Evolutionary conservation across 2,329 filamentous ascomycete genomes (phyloP).

Genomic region (Monascus ruber): DNA sequence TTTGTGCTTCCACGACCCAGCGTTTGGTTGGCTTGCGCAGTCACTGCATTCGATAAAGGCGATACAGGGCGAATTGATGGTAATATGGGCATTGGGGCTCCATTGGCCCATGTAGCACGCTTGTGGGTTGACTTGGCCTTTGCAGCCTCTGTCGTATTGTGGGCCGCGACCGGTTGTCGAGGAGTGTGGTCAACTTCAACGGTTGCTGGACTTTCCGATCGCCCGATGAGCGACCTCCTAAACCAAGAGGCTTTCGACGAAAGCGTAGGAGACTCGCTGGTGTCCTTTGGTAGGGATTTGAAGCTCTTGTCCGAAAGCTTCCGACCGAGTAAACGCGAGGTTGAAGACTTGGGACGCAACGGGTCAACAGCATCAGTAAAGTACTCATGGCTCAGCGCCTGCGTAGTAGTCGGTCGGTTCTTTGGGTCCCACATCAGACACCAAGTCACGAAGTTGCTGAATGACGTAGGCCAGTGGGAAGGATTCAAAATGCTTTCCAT

Average conservation of each 20-base stretch:
- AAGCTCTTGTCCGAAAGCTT: conserved; percentile 77
- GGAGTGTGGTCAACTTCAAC: conserved; percentile 26
- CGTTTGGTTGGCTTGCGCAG: conserved; percentile 68
- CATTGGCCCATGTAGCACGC: conserved; percentile 87
- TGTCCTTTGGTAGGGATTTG: conserved; percentile 53
- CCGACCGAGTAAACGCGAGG: conserved; percentile 70
- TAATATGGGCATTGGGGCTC: conserved; percentile 82
- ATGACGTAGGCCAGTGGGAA: conserved; percentile 80
- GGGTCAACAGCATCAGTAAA: conserved; percentile 89
- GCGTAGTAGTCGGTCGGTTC: conserved; percentile 75
- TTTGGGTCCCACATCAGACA: conserved; percentile 99
- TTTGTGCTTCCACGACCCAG: conserved; percentile 43
- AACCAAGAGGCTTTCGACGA: conserved; percentile 92
- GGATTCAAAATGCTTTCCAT: conserved; percentile 87
- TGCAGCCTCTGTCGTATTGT: conserved; percentile 20
- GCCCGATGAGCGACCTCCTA: conserved; percentile 80
- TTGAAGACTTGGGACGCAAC: conserved; percentile 78
- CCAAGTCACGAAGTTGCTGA: conserved; percentile 93
- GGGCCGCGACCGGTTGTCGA: conserved; percentile 34
- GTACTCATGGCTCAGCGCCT: conserved; percentile 92
- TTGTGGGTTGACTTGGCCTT: conserved; percentile 56
- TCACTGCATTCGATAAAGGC: conserved; percentile 88
- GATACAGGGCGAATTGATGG: conserved; percentile 92
- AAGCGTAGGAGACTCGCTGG: conserved; percentile 45
- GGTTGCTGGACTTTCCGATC: conserved; percentile 55